These are phyloP conservation scores for Sequoiadendron giganteum DNA, from an alignment of 75 land plant genomes.

Conservation along the genomic window DNA sequence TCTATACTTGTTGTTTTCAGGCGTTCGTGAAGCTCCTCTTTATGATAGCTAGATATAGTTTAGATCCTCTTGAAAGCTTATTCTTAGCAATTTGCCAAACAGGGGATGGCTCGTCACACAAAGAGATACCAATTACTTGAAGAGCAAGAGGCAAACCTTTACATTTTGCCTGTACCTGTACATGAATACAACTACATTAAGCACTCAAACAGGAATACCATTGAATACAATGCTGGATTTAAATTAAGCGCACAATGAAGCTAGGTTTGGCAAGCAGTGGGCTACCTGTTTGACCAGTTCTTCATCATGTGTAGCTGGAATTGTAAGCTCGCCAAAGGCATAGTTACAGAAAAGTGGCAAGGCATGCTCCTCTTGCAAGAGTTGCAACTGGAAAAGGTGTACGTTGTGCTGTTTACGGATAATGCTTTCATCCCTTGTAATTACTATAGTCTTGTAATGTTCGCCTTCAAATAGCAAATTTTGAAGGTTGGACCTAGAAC, in stretches of 20 bases:
- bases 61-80: not conserved
- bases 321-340: not conserved
- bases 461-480: not conserved
- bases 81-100: not conserved
- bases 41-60: not conserved
- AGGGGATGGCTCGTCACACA: not conserved
- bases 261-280: not conserved
- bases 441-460: not conserved
- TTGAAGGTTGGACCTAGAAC: not conserved
- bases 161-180: not conserved
- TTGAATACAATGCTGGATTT: not conserved
- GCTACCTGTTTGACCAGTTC: constrained; percentile 8
- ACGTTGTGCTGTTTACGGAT: not conserved
- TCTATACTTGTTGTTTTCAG: constrained; percentile 1
- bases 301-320: not conserved
- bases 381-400: not conserved
- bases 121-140: constrained; percentile 1
- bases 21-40: not conserved
- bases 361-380: not conserved
- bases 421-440: not conserved
- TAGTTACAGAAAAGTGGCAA: not conserved
- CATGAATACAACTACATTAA: not conserved
- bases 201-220: not conserved
- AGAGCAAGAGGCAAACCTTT: constrained; percentile 6
- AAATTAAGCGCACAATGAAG: not conserved